Conservation (phyloP, 192 early-diverging fungal species). For the Coemansia sp. region DNA sequence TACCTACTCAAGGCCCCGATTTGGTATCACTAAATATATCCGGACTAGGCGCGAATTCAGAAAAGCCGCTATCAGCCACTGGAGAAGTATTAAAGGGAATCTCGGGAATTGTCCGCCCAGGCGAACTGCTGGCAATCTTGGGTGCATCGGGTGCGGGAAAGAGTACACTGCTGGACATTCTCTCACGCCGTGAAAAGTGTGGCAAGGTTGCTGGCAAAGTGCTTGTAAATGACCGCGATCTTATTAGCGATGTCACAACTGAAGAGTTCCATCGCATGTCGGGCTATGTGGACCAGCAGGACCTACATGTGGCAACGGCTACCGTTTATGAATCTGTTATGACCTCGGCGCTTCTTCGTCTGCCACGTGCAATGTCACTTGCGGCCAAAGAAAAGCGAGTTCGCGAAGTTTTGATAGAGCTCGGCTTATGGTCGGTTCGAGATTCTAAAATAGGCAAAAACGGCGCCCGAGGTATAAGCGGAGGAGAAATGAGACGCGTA, state of each 20-base stretch:
- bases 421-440: slow-evolving; percentile 78
- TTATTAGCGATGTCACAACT: slow-evolving; percentile 56
- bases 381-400: slow-evolving; percentile 64
- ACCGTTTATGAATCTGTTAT: slow-evolving; percentile 87
- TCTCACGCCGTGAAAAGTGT: slow-evolving; percentile 72
- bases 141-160: slow-evolving; percentile 92
- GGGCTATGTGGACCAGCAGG: slow-evolving; percentile 91
- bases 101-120: slow-evolving; percentile 72
- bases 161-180: slow-evolving; percentile 87
- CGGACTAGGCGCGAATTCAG: neutral
- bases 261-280: slow-evolving; percentile 65
- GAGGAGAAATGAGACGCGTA: slow-evolving; percentile 90
- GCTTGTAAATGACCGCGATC: slow-evolving; percentile 70
- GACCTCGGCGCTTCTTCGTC: slow-evolving; percentile 79
- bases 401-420: slow-evolving; percentile 70
- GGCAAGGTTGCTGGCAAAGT: slow-evolving; percentile 72
- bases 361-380: slow-evolving; percentile 58
- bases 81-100: slow-evolving; percentile 61
- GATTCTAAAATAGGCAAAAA: slow-evolving; percentile 73
- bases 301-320: slow-evolving; percentile 75
- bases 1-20: slow-evolving; percentile 26
- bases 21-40: slow-evolving; percentile 15
- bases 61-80: neutral
- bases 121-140: slow-evolving; percentile 91
- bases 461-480: slow-evolving; percentile 76